Conservation (phyloP, 768 basidiomycete genomes). For the Leccinum boreale region DNA sequence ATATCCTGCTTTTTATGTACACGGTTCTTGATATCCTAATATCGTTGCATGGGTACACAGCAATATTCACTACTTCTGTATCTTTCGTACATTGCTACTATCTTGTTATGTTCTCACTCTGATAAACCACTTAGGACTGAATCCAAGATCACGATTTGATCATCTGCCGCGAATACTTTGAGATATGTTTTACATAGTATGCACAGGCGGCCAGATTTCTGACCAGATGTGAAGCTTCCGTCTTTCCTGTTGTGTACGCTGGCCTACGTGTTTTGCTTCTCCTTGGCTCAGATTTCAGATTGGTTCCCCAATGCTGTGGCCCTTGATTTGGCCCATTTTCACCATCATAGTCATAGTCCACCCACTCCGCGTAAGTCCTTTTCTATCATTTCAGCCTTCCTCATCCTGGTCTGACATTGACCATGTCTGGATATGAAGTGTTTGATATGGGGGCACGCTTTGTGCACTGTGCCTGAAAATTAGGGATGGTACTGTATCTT, state of each 20-base stretch:
- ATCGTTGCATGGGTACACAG: slow-evolving; percentile 69
- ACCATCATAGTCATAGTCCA: slow-evolving; percentile 59
- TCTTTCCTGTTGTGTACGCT: slow-evolving; percentile 69
- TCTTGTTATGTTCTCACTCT: background rate
- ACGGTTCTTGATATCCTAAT: slow-evolving; percentile 78
- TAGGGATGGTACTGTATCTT: no score
- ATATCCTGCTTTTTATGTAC: slow-evolving; percentile 77
- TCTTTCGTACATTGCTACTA: slow-evolving; percentile 57
- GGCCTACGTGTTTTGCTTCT: slow-evolving; percentile 80
- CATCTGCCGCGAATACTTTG: slow-evolving; percentile 65
- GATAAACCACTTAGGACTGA: slow-evolving; percentile 49
- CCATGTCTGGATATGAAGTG: slow-evolving; percentile 41
- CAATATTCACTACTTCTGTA: slow-evolving; percentile 89
- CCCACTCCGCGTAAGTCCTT: slow-evolving; percentile 59
- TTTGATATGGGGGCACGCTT: no score
- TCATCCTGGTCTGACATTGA: background rate
- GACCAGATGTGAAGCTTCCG: slow-evolving; percentile 55
- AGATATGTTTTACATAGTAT: slow-evolving; percentile 38
- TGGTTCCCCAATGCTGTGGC: slow-evolving; percentile 52
- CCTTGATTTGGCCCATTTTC: slow-evolving; percentile 48
- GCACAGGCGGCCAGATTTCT: background rate
- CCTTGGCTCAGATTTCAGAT: slow-evolving; percentile 53
- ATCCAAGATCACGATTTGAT: slow-evolving; percentile 69
- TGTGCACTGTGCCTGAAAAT: no score
- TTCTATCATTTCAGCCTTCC: background rate